Base-by-base conservation (phyloP, 2,329 filamentous ascomycete species). In the Fusarium sulawesiense region DNA sequence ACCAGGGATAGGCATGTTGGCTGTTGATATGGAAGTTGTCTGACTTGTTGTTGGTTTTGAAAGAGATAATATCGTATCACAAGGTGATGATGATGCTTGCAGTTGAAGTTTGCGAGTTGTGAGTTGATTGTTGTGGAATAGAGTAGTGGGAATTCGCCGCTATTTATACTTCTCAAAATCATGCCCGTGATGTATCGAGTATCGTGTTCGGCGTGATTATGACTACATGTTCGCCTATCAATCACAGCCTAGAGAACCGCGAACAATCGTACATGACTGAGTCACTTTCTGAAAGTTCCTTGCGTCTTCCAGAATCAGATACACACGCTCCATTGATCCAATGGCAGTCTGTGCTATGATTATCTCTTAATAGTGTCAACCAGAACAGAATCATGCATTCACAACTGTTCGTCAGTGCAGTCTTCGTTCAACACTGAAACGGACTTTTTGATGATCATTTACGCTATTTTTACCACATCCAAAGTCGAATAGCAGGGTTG, bases 11-110 rank as follows among this genome's bases (percentile, higher is more conserved):
- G 34, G 34, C 34, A 37, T 37, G 3, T n/a, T 37, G 34, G 11
- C 3, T 2, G 5, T n/a, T 6, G 10, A 1, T 37, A 37, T n/a
- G 6, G 9, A 37, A 6, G 9, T 0, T 6, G 0, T 11, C 16
- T 6, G 9, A 37, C 0, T 0, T 37, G 18, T 7, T 10, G 34
- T 37, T n/a, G 5, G 1, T 9, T n/a, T 37, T n/a, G 1, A 3
- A 4, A 6, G 18, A 37, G 34, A 37, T n/a, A 11, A 0, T n/a
- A 6, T n/a, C 9, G 9, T n/a, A 10, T 37, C 2, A 6, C 4
- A 37, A 37, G 14, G 14, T 14, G 14, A 9, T 21, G 21, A 21
- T 34, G 16, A n/a, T 37, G 34, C 5, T n/a, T 37, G 6, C 6
- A 11, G 34, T 37, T n/a, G 10, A 11, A 11, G 34, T 11, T 37